Evolutionary conservation across 2,329 filamentous ascomycete species (phyloP).

Genomic region (Trichoderma breve): DNA sequence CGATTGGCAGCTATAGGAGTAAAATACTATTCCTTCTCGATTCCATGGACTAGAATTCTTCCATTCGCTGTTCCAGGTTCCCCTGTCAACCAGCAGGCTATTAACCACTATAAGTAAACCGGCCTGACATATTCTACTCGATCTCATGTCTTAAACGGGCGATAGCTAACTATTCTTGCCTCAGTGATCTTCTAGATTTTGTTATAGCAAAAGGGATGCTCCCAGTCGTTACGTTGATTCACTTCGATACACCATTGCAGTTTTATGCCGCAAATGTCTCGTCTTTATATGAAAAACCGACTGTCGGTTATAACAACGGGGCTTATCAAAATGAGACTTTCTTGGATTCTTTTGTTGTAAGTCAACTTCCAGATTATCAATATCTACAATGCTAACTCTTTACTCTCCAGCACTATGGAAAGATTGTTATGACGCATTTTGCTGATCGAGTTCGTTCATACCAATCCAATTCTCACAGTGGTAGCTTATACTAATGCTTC

Average conservation of each 20-base stretch:
- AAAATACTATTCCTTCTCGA: slow-evolving; percentile 51
- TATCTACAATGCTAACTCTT: neutral
- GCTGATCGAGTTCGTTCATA: slow-evolving; percentile 45
- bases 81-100: slow-evolving; percentile 49
- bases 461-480: slow-evolving; percentile 17
- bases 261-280: slow-evolving; percentile 39
- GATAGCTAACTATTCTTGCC: too few relatives aligned
- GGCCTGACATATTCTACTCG: neutral
- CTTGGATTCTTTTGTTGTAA: slow-evolving; percentile 45
- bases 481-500: slow-evolving; percentile 22
- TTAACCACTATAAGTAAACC: slow-evolving; percentile 45
- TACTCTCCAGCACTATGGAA: slow-evolving; percentile 44
- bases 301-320: slow-evolving; percentile 33
- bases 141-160: too few relatives aligned
- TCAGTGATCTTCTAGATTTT: slow-evolving; percentile 42
- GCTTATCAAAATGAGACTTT: slow-evolving; percentile 48
- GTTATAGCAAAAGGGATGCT: slow-evolving; percentile 49
- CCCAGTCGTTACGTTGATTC: slow-evolving; percentile 48
- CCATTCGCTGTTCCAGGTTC: slow-evolving; percentile 50
- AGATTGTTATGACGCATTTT: slow-evolving; percentile 50
- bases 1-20: slow-evolving; percentile 51
- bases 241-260: slow-evolving; percentile 48
- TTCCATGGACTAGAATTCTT: slow-evolving; percentile 52
- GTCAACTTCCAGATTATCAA: neutral
- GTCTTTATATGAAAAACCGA: neutral